phyloP scores from a whole-genome alignment of 2,329 filamentous ascomycete species.

The Aspergillus persii region DNA sequence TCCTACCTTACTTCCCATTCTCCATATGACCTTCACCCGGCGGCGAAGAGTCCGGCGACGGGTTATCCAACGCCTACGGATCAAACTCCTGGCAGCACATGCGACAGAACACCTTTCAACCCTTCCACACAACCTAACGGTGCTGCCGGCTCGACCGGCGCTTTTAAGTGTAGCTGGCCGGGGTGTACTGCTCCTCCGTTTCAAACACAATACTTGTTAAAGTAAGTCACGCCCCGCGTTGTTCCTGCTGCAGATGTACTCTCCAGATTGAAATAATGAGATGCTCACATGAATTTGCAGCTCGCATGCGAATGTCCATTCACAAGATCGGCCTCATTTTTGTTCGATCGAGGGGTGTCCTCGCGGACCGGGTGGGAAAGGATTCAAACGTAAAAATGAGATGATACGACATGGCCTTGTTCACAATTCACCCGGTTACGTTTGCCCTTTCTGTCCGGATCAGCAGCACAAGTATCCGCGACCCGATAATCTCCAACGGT shows the following conservation, averaged over 20 bases:
- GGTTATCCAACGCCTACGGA: slow-evolving; percentile 44
- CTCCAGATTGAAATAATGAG: neutral
- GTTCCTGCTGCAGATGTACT: neutral
- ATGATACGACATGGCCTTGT: slow-evolving; percentile 80
- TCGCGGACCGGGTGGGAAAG: slow-evolving; percentile 60
- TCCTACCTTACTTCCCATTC: slow-evolving; percentile 21
- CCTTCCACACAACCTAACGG: slow-evolving; percentile 25
- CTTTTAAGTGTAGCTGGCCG: slow-evolving; percentile 54
- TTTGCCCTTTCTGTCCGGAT: slow-evolving; percentile 94
- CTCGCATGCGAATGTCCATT: slow-evolving; percentile 61
- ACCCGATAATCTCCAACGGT: slow-evolving; percentile 95
- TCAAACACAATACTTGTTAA: slow-evolving; percentile 64
- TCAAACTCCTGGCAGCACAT: slow-evolving; percentile 21
- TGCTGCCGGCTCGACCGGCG: slow-evolving; percentile 23
- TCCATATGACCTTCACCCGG: slow-evolving; percentile 30
- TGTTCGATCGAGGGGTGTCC: slow-evolving; percentile 59
- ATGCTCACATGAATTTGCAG: slow-evolving; percentile 22
- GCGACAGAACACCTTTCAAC: slow-evolving; percentile 23
- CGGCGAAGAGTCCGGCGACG: slow-evolving; percentile 34
- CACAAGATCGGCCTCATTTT: slow-evolving; percentile 61
- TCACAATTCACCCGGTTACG: slow-evolving; percentile 89
- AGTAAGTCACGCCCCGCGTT: slow-evolving; percentile 45
- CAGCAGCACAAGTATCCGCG: slow-evolving; percentile 91
- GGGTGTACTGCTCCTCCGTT: slow-evolving; percentile 60
- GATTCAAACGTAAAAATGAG: slow-evolving; percentile 68